phyloP scores from a whole-genome alignment of 148 eudicot genomes.

The Silene uniflora region DNA sequence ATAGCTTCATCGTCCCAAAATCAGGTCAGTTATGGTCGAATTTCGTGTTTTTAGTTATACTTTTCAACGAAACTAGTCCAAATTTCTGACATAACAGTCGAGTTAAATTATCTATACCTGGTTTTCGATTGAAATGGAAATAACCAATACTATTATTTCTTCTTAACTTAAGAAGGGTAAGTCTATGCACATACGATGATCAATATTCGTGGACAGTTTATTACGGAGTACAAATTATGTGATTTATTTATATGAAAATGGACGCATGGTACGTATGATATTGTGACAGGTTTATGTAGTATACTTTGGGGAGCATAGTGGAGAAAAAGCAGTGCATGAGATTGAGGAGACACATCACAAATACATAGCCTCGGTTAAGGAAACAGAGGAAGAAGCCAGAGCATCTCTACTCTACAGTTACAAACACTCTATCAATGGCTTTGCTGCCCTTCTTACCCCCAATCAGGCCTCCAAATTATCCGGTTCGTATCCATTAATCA shows the following conservation, averaged over 20 bases:
- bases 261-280: background rate
- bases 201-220: too few relatives aligned
- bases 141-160: too few relatives aligned
- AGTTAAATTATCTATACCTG: background rate
- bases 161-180: background rate
- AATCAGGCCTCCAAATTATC: constrained; percentile 59
- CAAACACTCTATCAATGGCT: constrained; percentile 78
- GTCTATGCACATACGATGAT: too few relatives aligned
- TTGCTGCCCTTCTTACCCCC: constrained; percentile 76
- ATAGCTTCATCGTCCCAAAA: constrained; percentile 27
- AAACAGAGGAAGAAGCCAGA: constrained; percentile 65
- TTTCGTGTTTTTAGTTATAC: too few relatives aligned
- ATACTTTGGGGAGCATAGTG: constrained; percentile 68
- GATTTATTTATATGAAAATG: background rate
- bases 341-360: constrained; percentile 69
- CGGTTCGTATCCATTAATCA: constrained; percentile 24
- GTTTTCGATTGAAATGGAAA: background rate
- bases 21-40: constrained; percentile 21
- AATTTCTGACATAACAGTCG: background rate
- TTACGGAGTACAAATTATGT: background rate
- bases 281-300: constrained; percentile 64
- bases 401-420: constrained; percentile 77
- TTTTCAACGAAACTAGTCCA: too few relatives aligned
- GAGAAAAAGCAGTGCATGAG: constrained; percentile 51
- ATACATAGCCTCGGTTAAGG: constrained; percentile 56